phyloP scores from a whole-genome alignment of 2,329 filamentous ascomycete genomes.

The Rutstroemia sp. region DNA sequence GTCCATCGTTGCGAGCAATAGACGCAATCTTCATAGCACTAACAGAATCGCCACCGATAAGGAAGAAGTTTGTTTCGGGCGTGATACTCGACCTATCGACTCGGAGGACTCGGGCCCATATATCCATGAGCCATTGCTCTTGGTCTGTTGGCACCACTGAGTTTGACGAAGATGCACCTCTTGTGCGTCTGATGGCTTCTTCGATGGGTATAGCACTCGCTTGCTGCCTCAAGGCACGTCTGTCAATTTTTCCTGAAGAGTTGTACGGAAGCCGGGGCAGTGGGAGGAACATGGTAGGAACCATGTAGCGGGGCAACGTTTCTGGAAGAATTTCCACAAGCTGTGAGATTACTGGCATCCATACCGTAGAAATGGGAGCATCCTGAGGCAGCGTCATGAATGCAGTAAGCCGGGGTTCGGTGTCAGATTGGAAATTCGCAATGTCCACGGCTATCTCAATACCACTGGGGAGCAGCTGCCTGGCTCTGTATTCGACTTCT shows the following conservation, averaged over 20 bases:
- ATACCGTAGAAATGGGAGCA: background rate
- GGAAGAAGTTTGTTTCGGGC: slow-evolving; percentile 32
- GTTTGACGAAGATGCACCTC: too few relatives aligned
- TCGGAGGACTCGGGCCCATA: background rate
- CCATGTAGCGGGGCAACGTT: background rate
- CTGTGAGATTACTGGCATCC: background rate
- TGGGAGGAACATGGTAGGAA: background rate
- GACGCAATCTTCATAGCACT: slow-evolving; percentile 39
- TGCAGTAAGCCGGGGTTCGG: background rate
- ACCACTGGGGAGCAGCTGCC: background rate
- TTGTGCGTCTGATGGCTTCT: background rate
- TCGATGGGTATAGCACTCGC: background rate
- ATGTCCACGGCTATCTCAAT: background rate
- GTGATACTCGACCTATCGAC: background rate
- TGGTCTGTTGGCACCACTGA: background rate
- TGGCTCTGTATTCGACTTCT: slow-evolving; percentile 33
- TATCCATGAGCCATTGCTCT: background rate
- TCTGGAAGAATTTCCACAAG: background rate
- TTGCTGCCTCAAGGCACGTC: background rate
- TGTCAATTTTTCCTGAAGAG: background rate
- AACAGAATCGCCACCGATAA: slow-evolving; percentile 31
- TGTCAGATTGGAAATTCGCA: background rate
- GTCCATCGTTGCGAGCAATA: slow-evolving; percentile 22
- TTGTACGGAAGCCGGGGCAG: background rate
- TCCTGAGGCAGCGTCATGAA: background rate